Conservation (phyloP, 495 filamentous ascomycete species). For the Podospora anserina region DNA sequence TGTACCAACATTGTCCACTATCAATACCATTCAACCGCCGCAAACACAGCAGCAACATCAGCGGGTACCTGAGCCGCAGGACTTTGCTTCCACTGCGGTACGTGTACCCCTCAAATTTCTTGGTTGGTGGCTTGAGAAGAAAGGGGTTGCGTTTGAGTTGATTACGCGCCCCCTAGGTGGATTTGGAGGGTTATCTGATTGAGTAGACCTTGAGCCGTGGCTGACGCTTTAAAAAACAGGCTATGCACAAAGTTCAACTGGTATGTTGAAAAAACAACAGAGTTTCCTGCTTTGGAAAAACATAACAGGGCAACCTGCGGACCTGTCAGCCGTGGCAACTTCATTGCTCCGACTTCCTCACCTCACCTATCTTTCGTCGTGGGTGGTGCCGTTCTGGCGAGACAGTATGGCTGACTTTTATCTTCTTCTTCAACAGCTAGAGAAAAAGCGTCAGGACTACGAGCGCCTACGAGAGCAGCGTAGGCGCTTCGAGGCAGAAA, state of each 20-base stretch:
- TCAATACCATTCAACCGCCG: constrained; percentile 43
- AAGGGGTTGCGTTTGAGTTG: background rate
- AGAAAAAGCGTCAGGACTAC: constrained; percentile 86
- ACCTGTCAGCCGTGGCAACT: background rate
- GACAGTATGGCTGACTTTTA: background rate
- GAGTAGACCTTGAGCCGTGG: background rate
- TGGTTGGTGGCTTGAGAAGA: background rate
- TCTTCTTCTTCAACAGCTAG: constrained; percentile 56
- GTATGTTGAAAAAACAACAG: constrained; percentile 38
- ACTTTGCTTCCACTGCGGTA: constrained; percentile 45
- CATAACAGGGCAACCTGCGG: background rate
- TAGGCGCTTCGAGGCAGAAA: constrained; percentile 78
- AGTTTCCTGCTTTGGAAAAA: background rate
- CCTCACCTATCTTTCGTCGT: background rate
- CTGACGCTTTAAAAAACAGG: constrained; percentile 31
- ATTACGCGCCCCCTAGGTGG: background rate
- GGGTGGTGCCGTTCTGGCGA: background rate
- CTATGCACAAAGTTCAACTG: constrained; percentile 58
- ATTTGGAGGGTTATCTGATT: background rate
- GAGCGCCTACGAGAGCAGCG: constrained; percentile 83
- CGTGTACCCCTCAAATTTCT: constrained; percentile 16
- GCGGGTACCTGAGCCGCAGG: constrained; percentile 41
- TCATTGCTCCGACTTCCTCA: background rate
- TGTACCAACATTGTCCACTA: constrained; percentile 73
- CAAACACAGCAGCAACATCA: constrained; percentile 7